Base-by-base conservation (phyloP, 2,329 filamentous ascomycete species). In the Shiraia bambusicola region DNA sequence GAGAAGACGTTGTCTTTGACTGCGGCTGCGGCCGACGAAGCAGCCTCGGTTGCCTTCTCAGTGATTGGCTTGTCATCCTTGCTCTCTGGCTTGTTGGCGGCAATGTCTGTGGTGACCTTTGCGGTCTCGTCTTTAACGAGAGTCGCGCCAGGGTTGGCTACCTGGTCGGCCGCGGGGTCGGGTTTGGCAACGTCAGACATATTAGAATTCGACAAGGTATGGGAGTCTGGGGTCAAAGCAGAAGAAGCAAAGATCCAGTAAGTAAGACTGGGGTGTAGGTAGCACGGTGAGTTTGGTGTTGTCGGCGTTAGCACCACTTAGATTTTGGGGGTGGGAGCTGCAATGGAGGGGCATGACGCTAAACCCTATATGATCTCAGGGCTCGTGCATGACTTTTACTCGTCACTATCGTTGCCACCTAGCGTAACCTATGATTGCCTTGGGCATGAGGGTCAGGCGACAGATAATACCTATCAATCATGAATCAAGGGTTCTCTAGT, bases 1-100 rank as follows among this genome's bases (percentile, higher is more conserved):
- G 88, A 92, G 78, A 97, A 97, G 54, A 97, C 88, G 53, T 76
- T 76, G 59, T 76, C 73, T 65, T 75, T 76, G 14, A 73, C 72
- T 27, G 72, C 66, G 13, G 67, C 48, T 2, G 66, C 56, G 16
- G 66, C 62, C 30, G 55, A 55, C 5, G 63, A 46, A 13, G 65
- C 64, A 36, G 63, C 69, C 48, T 68, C 66, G 40, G 70, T 64
- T 34, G 65, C 62, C 41, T 61, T 65, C 57, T 69, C 65, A 16
- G 66, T 63, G 34, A 63, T 50, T n/a, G 65, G 73, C 76, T 80
- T 80, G 60, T 77, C 72, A 59, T 81, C 77, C 58, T 64, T 63
- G 29, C 58, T 50, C 41, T 69, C 65, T 15, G 49, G 34, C 51
- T 60, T 57, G 53, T 60, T 53, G 33, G 56, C 47, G 9, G 63